Evolutionary conservation across 768 basidiomycete genomes (phyloP).

Genomic region (Hortiboletus campestris): DNA sequence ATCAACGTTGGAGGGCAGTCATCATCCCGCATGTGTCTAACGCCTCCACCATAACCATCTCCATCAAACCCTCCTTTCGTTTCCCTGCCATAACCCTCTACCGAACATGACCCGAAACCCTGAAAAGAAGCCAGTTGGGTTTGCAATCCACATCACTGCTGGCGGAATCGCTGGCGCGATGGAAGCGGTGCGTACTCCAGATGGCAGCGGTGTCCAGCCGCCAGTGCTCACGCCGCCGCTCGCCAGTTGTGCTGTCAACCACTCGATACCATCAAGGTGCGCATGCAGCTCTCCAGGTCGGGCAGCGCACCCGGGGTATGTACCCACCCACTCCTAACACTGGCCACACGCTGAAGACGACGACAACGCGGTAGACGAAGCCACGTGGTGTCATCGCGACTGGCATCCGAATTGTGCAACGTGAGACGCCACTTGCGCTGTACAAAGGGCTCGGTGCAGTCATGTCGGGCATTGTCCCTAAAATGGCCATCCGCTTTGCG

Average conservation of each 20-base stretch:
- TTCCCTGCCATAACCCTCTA: neutral
- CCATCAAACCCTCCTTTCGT: neutral
- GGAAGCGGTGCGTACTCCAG: constrained; percentile 66
- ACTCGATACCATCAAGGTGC: constrained; percentile 98
- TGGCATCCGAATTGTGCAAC: constrained; percentile 77
- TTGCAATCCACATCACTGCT: constrained; percentile 88
- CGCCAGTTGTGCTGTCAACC: constrained; percentile 79
- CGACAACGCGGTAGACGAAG: constrained; percentile 65
- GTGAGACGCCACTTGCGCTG: constrained; percentile 92
- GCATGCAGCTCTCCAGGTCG: constrained; percentile 96
- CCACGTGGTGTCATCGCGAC: constrained; percentile 91
- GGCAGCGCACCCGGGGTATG: constrained; percentile 79
- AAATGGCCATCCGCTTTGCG: constrained; percentile 99
- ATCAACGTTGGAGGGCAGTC: neutral
- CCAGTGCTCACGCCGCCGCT: neutral
- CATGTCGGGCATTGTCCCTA: constrained; percentile 93
- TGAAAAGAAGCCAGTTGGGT: constrained; percentile 76
- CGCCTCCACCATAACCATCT: neutral
- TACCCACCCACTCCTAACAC: constrained; percentile 17
- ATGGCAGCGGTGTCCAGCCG: neutral
- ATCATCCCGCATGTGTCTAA: neutral
- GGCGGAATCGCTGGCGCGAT: constrained; percentile 93
- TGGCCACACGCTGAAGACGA: neutral
- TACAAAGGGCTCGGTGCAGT: constrained; percentile 99
- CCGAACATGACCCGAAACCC: constrained; percentile 49